These are phyloP conservation scores for Lineolata rhizophorae DNA, from an alignment of 495 filamentous ascomycete species.

Conservation along the genomic window DNA sequence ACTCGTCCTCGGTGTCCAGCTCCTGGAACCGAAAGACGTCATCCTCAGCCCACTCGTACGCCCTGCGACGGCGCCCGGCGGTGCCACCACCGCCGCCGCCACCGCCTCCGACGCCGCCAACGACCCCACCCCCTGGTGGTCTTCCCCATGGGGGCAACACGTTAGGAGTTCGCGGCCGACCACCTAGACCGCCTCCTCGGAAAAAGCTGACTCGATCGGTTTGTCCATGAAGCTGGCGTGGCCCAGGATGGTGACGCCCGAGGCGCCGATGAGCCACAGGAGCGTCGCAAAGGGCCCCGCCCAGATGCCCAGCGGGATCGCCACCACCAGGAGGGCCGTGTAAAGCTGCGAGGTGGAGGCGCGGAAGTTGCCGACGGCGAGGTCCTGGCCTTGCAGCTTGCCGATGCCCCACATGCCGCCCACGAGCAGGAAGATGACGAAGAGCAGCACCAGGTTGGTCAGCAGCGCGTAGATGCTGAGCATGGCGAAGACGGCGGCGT, in stretches of 20 bases:
- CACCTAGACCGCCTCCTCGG: conserved; percentile 99
- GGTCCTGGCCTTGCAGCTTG: conserved; percentile 65
- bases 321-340: conserved; percentile 60
- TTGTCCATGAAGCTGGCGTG: conserved; percentile 95
- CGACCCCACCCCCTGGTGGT: conserved; percentile 84
- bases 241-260: conserved; percentile 75
- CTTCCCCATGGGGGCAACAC: conserved; percentile 92
- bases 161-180: conserved; percentile 98
- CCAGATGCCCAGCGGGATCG: conserved; percentile 61
- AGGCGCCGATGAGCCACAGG: conserved; percentile 90
- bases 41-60: too few relatives aligned
- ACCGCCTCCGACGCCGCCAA: too few relatives aligned
- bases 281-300: conserved; percentile 61
- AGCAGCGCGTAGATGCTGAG: conserved; percentile 88
- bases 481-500: conserved; percentile 80
- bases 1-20: conserved; percentile 39
- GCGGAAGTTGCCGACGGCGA: conserved; percentile 60
- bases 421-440: conserved; percentile 72
- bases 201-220: conserved; percentile 99
- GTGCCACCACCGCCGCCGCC: conserved; percentile 33
- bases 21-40: conserved; percentile 37
- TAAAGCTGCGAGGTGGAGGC: conserved; percentile 90
- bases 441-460: conserved; percentile 62
- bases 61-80: conserved; percentile 18
- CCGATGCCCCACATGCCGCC: conserved; percentile 78